These are phyloP conservation scores for Asclepias syriaca DNA, from an alignment of 257 asterid genomes.

Conservation along the genomic window DNA sequence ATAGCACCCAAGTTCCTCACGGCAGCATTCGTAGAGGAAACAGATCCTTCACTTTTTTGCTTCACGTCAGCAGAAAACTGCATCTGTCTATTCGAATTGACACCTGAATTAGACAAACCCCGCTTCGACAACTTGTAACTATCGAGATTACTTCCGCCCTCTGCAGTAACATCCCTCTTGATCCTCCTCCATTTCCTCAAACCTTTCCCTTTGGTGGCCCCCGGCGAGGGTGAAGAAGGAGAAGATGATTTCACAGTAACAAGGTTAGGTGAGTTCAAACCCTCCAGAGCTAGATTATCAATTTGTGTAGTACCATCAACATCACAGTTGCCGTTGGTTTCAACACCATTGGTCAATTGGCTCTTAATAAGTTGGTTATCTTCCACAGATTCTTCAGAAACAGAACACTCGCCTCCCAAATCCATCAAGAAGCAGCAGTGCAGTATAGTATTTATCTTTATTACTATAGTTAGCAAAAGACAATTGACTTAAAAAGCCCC, in stretches of 20 bases:
- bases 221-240: constrained; percentile 18
- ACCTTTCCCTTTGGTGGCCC: constrained; percentile 45
- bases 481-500: background rate
- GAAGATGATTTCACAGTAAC: constrained; percentile 15
- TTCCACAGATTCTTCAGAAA: constrained; percentile 42
- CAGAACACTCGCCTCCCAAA: constrained; percentile 34
- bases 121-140: constrained; percentile 28
- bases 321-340: constrained; percentile 30
- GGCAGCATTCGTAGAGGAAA: constrained; percentile 45
- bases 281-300: constrained; percentile 19
- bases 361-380: constrained; percentile 31
- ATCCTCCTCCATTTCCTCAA: constrained; percentile 81
- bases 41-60: constrained; percentile 49
- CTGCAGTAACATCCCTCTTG: constrained; percentile 39
- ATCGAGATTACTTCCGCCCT: constrained; percentile 30
- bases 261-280: constrained; percentile 6
- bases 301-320: constrained; percentile 24
- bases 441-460: background rate
- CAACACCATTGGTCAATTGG: constrained; percentile 21
- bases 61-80: constrained; percentile 36
- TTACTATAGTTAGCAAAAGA: background rate
- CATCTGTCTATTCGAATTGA: constrained; percentile 29
- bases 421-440: constrained; percentile 33
- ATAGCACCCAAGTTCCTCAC: constrained; percentile 20
- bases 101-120: constrained; percentile 28